phyloP scores from a whole-genome alignment of 2,329 filamentous ascomycete species.

The Drechslerella coelobrocha region DNA sequence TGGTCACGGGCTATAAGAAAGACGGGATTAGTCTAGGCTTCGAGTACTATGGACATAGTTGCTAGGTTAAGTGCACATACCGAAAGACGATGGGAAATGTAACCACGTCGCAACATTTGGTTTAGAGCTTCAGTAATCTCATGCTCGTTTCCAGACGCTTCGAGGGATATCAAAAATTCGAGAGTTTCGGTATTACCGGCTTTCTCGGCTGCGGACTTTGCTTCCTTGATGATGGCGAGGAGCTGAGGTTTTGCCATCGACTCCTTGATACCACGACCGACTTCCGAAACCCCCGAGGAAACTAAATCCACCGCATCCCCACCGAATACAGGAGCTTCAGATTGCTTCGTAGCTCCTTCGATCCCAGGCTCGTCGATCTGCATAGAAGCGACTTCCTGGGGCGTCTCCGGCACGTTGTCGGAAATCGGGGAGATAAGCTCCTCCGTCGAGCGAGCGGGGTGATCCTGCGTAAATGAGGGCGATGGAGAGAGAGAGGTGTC shows the following conservation, averaged over 20 bases:
- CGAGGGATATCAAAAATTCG: conserved; percentile 16
- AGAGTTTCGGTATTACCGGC: conserved; percentile 28
- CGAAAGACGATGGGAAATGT: conserved; percentile 26
- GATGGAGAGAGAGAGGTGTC: conserved; percentile 30
- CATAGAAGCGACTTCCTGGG: conserved; percentile 19
- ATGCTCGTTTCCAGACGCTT: conserved; percentile 12
- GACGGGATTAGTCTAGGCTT: not conserved
- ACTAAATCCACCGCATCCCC: conserved; percentile 7
- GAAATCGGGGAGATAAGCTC: conserved; percentile 40
- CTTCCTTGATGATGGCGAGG: conserved; percentile 23
- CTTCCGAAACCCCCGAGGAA: conserved; percentile 15
- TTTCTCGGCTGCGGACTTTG: conserved; percentile 31
- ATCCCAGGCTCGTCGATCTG: conserved; percentile 33
- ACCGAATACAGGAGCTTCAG: conserved; percentile 9
- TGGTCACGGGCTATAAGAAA: conserved; percentile 25
- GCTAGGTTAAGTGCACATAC: conserved; percentile 7
- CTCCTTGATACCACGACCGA: conserved; percentile 6
- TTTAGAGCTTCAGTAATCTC: conserved; percentile 16
- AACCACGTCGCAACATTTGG: conserved; percentile 20
- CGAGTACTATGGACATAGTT: not conserved
- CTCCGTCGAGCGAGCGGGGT: conserved; percentile 30
- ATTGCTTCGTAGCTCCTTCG: conserved; percentile 9
- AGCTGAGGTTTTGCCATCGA: conserved; percentile 20
- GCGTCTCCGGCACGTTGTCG: conserved; percentile 44
- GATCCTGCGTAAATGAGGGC: conserved; percentile 29